These are phyloP conservation scores for Tetracentron sinense DNA, from an alignment of 164 flowering plant genomes.

Conservation along the genomic window DNA sequence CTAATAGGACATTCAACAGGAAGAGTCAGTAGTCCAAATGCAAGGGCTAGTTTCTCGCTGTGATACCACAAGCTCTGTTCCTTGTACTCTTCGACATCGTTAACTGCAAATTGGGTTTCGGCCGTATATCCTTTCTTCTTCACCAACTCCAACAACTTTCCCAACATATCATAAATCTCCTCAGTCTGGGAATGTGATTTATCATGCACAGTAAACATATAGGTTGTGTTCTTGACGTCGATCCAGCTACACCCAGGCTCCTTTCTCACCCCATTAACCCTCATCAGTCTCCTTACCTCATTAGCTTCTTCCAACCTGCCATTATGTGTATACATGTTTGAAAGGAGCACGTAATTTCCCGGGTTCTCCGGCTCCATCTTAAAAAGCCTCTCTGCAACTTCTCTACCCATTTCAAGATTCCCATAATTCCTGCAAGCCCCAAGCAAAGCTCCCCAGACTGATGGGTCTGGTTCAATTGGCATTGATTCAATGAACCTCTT, in stretches of 20 bases:
- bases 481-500: constrained; percentile 47
- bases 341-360: constrained; percentile 58
- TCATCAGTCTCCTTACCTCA: constrained; percentile 53
- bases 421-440: constrained; percentile 55
- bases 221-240: constrained; percentile 38
- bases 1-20: constrained; percentile 42
- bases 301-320: constrained; percentile 53
- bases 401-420: constrained; percentile 52
- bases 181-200: constrained; percentile 36
- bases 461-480: constrained; percentile 47
- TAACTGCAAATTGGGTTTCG: constrained; percentile 35
- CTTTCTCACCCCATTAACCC: constrained; percentile 38
- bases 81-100: constrained; percentile 26
- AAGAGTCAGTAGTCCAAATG: constrained; percentile 33
- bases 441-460: constrained; percentile 66
- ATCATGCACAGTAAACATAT: constrained; percentile 48
- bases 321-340: constrained; percentile 41
- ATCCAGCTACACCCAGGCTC: constrained; percentile 68
- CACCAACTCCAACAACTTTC: constrained; percentile 27
- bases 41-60: constrained; percentile 45
- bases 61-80: constrained; percentile 40
- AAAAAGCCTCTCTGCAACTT: constrained; percentile 51
- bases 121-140: constrained; percentile 39
- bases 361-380: constrained; percentile 57
- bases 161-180: constrained; percentile 40